Conservation (phyloP, 805 yeast genomes). For the Tetrapisispora nanseiensis region DNA sequence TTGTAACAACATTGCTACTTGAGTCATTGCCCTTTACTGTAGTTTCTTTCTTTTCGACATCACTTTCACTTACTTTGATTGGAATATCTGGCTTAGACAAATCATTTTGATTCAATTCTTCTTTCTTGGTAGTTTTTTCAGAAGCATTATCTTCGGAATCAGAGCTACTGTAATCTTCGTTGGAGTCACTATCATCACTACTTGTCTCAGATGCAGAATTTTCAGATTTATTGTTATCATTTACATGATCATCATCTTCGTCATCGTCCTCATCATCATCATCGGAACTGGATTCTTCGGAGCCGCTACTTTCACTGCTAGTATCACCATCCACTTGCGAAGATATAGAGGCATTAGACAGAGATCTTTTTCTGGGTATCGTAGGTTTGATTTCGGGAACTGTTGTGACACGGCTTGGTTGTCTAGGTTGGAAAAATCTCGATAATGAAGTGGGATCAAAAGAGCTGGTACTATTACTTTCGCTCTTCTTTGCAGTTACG, state of each 20-base stretch:
- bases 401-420: slow-evolving; percentile 10
- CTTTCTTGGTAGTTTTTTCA: slow-evolving; percentile 4
- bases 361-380: slow-evolving; percentile 16
- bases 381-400: slow-evolving; percentile 8
- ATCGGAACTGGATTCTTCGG: slow-evolving; percentile 25
- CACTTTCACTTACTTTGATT: neutral
- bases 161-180: slow-evolving; percentile 22
- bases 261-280: slow-evolving; percentile 23
- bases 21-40: too few relatives aligned
- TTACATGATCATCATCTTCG: slow-evolving; percentile 10
- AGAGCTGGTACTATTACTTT: slow-evolving; percentile 5
- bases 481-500: slow-evolving; percentile 13
- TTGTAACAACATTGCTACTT: neutral
- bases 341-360: slow-evolving; percentile 5
- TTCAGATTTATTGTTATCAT: slow-evolving; percentile 29
- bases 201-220: slow-evolving; percentile 32
- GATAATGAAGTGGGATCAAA: slow-evolving; percentile 31
- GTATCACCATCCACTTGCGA: slow-evolving; percentile 12
- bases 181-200: slow-evolving; percentile 40
- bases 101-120: neutral
- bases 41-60: neutral
- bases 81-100: neutral
- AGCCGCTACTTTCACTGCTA: slow-evolving; percentile 37
- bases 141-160: slow-evolving; percentile 2
- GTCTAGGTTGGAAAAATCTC: slow-evolving; percentile 29